Conservation (phyloP, 2,329 filamentous ascomycete genomes). For the Capronia epimyces region DNA sequence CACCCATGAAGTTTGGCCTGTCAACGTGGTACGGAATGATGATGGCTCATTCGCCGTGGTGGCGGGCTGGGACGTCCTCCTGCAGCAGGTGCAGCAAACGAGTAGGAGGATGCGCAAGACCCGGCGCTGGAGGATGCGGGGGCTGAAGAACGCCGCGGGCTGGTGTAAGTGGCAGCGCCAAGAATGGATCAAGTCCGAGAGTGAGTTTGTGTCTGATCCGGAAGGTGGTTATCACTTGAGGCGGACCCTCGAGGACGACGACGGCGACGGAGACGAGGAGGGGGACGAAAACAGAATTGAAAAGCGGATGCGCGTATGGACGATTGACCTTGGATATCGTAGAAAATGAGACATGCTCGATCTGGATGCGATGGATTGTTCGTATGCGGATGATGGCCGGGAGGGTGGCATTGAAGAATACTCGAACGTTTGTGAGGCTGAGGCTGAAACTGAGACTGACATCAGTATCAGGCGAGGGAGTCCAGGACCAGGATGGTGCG, state of each 20-base stretch:
- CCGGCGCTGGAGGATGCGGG: constrained; percentile 10
- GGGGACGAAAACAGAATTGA: not conserved
- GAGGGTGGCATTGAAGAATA: not conserved
- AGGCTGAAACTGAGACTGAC: no score
- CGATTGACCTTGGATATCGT: not conserved
- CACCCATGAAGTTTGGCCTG: not conserved
- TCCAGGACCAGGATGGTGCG: not conserved
- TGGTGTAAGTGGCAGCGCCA: constrained; percentile 12
- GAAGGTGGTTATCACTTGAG: constrained; percentile 6
- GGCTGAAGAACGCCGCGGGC: constrained; percentile 6
- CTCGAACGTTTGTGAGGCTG: no score
- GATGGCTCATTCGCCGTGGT: not conserved
- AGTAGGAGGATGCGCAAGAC: constrained; percentile 7
- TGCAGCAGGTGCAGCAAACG: constrained; percentile 4
- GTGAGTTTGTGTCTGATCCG: constrained; percentile 7
- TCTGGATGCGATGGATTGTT: not conserved
- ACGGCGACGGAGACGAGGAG: not conserved
- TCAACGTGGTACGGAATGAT: not conserved
- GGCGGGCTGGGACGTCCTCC: constrained; percentile 13
- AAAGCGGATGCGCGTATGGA: not conserved
- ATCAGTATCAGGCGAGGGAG: not conserved
- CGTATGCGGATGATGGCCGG: not conserved
- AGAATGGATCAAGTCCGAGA: not conserved
- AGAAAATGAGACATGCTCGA: not conserved
- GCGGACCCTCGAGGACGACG: constrained; percentile 1